Evolutionary conservation across 768 basidiomycete species (phyloP), one percentile per base, ranked within the genome.

Genomic region (Melanogaster broomeanus): DNA sequence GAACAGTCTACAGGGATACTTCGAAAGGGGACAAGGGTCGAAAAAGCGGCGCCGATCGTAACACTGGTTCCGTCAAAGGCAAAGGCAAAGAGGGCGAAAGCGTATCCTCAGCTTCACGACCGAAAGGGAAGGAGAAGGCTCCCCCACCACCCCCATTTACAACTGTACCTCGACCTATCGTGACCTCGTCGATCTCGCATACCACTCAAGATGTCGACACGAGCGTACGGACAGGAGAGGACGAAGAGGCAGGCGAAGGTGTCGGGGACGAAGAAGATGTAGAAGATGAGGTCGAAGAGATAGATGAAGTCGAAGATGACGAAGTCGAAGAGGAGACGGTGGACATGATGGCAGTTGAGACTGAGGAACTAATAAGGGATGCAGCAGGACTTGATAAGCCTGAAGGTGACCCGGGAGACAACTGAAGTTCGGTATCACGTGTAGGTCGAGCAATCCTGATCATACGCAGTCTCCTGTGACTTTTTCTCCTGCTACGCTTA

Each of bases 1-100:
- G 2, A 3, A 15, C 59, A 90, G 88, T 81, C 19, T 89, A 85
- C 56, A 84, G 87, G 51, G 83, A 87, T 35, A 70, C 75, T 18
- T 64, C 77, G 3, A 90, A 87, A 62, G 76, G 74, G 6, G 83
- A 83, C 67, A 88, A 86, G 67, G 75, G 71, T 52, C 67, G 61
- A 51, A 70, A 68, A 49, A 58, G 52, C 6, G 61, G 43, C 15
- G 51, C 53, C 16, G 52, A 65, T 45, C 53, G 69, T 19, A 69
- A 34, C 33, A 65, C 65, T 25, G 61, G 55, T 33, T 64, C 44
- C n/a, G n/a, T n/a, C n/a, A n/a, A n/a, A 24, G 31, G 21, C 33
- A 71, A 70, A 37, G 68, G 61, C n/a, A 70, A 71, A 42, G 68
- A 66, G 16, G 62, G 63, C 27, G 71, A 72, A 48, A 69, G 66